Evolutionary conservation across 2,329 filamentous ascomycete species (phyloP).

Genomic region (Cryphonectria naterciae): DNA sequence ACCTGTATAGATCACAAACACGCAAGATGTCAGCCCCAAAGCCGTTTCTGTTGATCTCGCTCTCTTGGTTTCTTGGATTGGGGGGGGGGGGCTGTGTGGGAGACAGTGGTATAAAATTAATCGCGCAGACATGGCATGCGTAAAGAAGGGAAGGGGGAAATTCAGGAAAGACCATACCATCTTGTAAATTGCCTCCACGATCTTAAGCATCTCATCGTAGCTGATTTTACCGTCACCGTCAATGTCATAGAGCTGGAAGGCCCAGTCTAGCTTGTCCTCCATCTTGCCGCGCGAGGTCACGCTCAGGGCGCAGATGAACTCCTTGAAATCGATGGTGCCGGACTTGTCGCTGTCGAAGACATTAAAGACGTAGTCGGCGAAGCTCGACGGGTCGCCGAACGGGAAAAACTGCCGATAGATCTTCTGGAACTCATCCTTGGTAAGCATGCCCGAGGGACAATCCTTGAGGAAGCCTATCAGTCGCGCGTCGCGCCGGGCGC

Average conservation of each 20-base stretch:
- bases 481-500: conserved; percentile 17
- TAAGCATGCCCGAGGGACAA: conserved; percentile 94
- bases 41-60: background rate
- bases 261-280: conserved; percentile 99
- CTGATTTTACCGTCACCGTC: conserved; percentile 98
- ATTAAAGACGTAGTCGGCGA: conserved; percentile 99
- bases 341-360: conserved; percentile 98
- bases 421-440: conserved; percentile 98
- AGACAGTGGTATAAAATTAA: background rate
- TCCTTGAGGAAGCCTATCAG: conserved; percentile 90
- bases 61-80: background rate
- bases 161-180: conserved; percentile 70
- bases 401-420: conserved; percentile 99
- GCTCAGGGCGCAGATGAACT: conserved; percentile 97
- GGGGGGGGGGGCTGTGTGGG: no score
- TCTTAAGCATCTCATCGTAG: conserved; percentile 98
- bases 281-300: conserved; percentile 97
- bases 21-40: conserved; percentile 3
- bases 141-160: background rate
- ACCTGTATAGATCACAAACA: conserved; percentile 60
- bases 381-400: conserved; percentile 94
- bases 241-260: conserved; percentile 98
- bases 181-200: conserved; percentile 99
- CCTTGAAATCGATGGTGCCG: conserved; percentile 98
- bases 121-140: background rate